Conservation (phyloP, 2,329 filamentous ascomycete species). For the Neobulgaria alba region DNA sequence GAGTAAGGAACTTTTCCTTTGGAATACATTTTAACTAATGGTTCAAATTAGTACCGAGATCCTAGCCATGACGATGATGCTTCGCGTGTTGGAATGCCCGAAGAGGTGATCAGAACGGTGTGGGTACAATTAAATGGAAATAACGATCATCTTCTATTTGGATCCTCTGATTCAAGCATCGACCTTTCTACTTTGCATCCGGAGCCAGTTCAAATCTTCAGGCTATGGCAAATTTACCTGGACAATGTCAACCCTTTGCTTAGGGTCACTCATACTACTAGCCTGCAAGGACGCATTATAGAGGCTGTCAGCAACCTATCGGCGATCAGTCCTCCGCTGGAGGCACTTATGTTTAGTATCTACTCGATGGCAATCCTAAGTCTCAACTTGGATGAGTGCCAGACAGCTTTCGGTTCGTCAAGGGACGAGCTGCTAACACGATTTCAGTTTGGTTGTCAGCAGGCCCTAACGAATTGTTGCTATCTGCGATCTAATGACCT, state of each 20-base stretch:
- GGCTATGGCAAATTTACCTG: slow-evolving; percentile 66
- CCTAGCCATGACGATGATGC: slow-evolving; percentile 27
- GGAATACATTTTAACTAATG: slow-evolving; percentile 9
- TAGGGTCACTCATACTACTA: slow-evolving; percentile 65
- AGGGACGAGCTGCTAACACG: slow-evolving; percentile 32
- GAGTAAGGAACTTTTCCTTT: slow-evolving; percentile 25
- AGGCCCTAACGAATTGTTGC: slow-evolving; percentile 36
- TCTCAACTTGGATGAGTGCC: slow-evolving; percentile 46
- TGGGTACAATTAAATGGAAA: slow-evolving; percentile 37
- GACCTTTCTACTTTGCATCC: slow-evolving; percentile 43
- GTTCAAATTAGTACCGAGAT: slow-evolving; percentile 23
- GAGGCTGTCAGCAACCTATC: slow-evolving; percentile 50
- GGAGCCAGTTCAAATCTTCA: slow-evolving; percentile 54
- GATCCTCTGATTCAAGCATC: slow-evolving; percentile 39
- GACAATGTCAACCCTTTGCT: slow-evolving; percentile 67
- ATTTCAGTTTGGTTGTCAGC: slow-evolving; percentile 38
- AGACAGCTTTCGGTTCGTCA: slow-evolving; percentile 29
- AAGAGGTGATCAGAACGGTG: slow-evolving; percentile 33
- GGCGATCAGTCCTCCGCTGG: slow-evolving; percentile 46
- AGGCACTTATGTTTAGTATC: slow-evolving; percentile 56
- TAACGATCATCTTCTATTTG: slow-evolving; percentile 45
- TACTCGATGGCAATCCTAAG: slow-evolving; percentile 53
- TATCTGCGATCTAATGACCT: slow-evolving; percentile 35
- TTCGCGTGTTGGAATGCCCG: slow-evolving; percentile 29
- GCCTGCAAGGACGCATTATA: slow-evolving; percentile 55